Percentiles rank a stretch among this genome's conserved stretches.
These are phyloP conservation scores for Psilocybe tampanensis DNA, from an alignment of 768 basidiomycete genomes.

Conservation along the genomic window DNA sequence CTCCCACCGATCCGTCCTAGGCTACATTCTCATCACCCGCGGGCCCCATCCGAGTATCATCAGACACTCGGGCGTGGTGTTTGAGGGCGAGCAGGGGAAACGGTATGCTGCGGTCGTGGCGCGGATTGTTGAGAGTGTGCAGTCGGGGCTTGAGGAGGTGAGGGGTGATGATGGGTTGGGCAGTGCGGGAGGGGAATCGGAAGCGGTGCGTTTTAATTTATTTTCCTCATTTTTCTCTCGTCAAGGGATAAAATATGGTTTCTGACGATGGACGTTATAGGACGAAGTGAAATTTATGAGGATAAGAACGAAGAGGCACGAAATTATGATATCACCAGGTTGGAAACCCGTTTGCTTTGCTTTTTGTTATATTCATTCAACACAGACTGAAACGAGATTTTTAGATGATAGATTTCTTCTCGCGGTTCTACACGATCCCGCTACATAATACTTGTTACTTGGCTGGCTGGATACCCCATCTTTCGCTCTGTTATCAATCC, in stretches of 20 bases:
- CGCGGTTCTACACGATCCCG: constrained; percentile 82
- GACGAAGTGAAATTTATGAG: constrained; percentile 88
- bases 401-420: constrained; percentile 80
- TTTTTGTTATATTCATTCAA: no score
- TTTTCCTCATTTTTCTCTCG: no score
- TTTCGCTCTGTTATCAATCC: not conserved
- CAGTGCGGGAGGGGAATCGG: constrained; percentile 37
- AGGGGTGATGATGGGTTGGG: constrained; percentile 51
- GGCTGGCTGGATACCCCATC: not conserved
- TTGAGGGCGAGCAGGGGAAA: constrained; percentile 81
- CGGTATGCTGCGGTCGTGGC: constrained; percentile 75
- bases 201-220: constrained; percentile 45
- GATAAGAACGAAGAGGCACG: constrained; percentile 89
- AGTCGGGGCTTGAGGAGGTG: constrained; percentile 40
- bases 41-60: constrained; percentile 77
- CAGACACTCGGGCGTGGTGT: constrained; percentile 80
- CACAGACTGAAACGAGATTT: no score
- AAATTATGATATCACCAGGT: constrained; percentile 95
- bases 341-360: no score
- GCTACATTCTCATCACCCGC: constrained; percentile 83
- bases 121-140: constrained; percentile 55
- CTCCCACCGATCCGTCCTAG: constrained; percentile 82
- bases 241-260: no score
- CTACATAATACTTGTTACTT: constrained; percentile 35
- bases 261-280: constrained; percentile 38